Percentiles rank a stretch among this genome's conserved stretches.
These are phyloP conservation scores for Dionaea muscipula DNA, from an alignment of 179 eudicot species.

Conservation along the genomic window DNA sequence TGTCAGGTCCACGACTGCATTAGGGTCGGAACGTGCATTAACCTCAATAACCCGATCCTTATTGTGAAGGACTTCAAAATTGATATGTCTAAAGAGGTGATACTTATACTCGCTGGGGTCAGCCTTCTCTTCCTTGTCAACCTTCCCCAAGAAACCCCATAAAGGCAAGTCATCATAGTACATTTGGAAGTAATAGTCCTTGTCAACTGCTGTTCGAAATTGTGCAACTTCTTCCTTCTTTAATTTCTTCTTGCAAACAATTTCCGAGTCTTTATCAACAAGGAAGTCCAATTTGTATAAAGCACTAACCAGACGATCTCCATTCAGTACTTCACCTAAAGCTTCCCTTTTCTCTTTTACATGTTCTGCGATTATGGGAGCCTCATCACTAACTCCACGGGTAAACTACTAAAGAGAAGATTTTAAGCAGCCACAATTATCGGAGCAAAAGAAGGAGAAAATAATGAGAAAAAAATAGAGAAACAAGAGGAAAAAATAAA, in stretches of 20 bases:
- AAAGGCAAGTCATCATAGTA: constrained; percentile 16
- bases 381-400: background rate
- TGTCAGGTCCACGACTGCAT: constrained; percentile 11
- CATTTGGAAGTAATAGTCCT: constrained; percentile 11
- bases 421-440: too few species aligned
- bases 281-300: constrained; percentile 2
- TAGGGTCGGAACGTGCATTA: constrained; percentile 1
- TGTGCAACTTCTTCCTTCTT: constrained; percentile 7
- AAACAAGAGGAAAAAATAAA: background rate
- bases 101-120: constrained; percentile 6
- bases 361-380: background rate
- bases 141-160: constrained; percentile 8
- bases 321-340: constrained; percentile 7
- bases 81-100: constrained; percentile 1
- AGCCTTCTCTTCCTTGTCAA: constrained; percentile 1
- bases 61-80: constrained; percentile 5
- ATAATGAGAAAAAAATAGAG: background rate
- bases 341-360: constrained; percentile 8
- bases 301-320: constrained; percentile 3
- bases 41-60: constrained; percentile 11
- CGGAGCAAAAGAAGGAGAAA: too few species aligned
- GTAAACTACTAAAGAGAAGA: too few species aligned
- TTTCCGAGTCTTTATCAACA: constrained; percentile 4
- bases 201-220: constrained; percentile 5
- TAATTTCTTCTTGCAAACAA: constrained; percentile 5